Evolutionary conservation across 148 eudicot species (phyloP).

Genomic region (Rhododendron mucronatum): DNA sequence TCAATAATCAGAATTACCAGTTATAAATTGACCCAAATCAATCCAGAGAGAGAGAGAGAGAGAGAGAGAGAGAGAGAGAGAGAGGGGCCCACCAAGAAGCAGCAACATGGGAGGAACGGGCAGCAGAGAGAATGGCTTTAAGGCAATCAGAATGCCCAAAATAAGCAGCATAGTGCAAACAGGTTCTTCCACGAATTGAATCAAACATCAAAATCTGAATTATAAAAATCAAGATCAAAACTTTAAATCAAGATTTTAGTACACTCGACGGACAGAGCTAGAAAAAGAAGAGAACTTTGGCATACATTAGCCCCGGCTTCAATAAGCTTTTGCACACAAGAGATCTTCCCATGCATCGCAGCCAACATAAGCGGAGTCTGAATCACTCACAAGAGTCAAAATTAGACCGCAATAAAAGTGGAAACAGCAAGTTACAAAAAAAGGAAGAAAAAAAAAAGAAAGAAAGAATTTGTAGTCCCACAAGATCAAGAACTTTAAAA

Average conservation of each 20-base stretch:
- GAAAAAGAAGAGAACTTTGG: background rate
- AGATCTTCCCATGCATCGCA: slow-evolving; percentile 83
- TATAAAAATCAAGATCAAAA: background rate
- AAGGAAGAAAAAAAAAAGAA: background rate
- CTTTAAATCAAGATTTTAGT: background rate
- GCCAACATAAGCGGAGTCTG: slow-evolving; percentile 98
- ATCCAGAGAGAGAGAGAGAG: background rate
- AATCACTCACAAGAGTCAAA: slow-evolving; percentile 16
- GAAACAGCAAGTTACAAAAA: background rate
- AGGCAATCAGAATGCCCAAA: slow-evolving; percentile 88
- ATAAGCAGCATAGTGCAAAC: slow-evolving; percentile 95
- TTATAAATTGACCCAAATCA: slow-evolving; percentile 4
- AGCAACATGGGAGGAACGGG: slow-evolving; percentile 82
- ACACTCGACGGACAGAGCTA: background rate
- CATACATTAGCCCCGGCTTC: slow-evolving; percentile 97
- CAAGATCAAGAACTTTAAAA: background rate
- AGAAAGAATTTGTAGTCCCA: background rate
- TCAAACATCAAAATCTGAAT: slow-evolving; percentile 91
- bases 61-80: background rate
- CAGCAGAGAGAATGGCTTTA: slow-evolving; percentile 64
- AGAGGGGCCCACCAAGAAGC: slow-evolving; percentile 61
- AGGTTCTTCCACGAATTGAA: slow-evolving; percentile 76
- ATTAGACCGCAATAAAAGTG: background rate
- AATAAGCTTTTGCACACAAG: slow-evolving; percentile 75
- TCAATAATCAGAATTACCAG: background rate